Conservation (phyloP, 148 eudicot species). For the Pouteria glomerata region DNA sequence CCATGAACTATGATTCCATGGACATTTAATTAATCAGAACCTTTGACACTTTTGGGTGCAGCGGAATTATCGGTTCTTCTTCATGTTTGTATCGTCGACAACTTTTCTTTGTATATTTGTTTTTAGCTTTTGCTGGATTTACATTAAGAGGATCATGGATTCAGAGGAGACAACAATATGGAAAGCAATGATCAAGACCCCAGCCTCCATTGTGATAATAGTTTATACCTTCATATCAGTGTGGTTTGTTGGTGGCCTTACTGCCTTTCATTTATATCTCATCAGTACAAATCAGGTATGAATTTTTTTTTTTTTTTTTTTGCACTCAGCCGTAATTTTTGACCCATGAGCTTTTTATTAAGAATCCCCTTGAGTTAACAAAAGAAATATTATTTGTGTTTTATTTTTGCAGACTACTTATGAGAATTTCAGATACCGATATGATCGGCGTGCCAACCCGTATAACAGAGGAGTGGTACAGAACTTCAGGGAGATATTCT, state of each 20-base stretch:
- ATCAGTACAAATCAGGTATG: constrained; percentile 92
- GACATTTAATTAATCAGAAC: constrained; percentile 8
- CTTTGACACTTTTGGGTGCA: constrained; percentile 32
- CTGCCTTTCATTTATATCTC: constrained; percentile 88
- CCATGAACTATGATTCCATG: neutral
- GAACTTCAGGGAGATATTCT: constrained; percentile 84
- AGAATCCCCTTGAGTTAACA: too few relatives aligned
- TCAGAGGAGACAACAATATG: constrained; percentile 64
- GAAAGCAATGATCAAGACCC: constrained; percentile 94
- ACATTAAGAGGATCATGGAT: constrained; percentile 72
- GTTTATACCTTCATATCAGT: constrained; percentile 84
- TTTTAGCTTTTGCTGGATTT: constrained; percentile 89
- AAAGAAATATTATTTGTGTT: neutral
- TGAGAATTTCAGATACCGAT: constrained; percentile 91
- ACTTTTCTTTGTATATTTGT: constrained; percentile 87
- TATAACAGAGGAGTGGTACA: constrained; percentile 78
- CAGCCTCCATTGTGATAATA: constrained; percentile 84
- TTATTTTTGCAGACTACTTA: constrained; percentile 76
- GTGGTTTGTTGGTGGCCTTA: constrained; percentile 98
- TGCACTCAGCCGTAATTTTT: neutral
- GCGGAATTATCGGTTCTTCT: constrained; percentile 97
- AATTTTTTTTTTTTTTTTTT: neutral
- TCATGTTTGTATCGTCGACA: constrained; percentile 91
- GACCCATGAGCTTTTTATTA: neutral
- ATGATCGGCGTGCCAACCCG: constrained; percentile 83